Percentiles rank a stretch among this genome's conserved stretches.
These are phyloP conservation scores for Amesomyces nigricolor DNA, from an alignment of 2,329 filamentous ascomycete genomes.

Conservation along the genomic window DNA sequence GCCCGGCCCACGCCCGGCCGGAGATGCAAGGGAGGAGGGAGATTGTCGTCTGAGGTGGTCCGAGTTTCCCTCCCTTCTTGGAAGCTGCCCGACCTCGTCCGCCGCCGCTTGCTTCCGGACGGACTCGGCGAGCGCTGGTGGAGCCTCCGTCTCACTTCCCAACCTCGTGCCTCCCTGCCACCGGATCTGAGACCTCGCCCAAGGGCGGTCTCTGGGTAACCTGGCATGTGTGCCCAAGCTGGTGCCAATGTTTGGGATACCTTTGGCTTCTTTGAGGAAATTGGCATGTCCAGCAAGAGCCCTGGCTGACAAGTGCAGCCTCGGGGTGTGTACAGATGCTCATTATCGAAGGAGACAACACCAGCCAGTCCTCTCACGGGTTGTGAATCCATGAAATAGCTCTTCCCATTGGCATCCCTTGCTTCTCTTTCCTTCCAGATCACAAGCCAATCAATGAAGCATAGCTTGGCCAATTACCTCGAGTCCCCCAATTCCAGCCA, in stretches of 20 bases:
- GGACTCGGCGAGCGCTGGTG: constrained; percentile 11
- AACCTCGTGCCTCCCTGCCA: constrained; percentile 6
- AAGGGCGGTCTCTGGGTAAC: constrained; percentile 6
- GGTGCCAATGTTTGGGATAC: constrained; percentile 6
- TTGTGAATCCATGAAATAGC: too few species aligned
- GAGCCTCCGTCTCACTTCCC: constrained; percentile 2
- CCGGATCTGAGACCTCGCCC: constrained; percentile 10
- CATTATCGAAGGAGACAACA: not conserved
- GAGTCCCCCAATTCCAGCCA: too few species aligned
- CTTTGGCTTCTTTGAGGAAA: constrained; percentile 1
- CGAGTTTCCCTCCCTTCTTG: not conserved
- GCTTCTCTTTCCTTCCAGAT: too few species aligned
- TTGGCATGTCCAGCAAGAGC: constrained; percentile 5
- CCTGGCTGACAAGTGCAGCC: constrained; percentile 7
- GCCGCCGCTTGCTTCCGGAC: constrained; percentile 9
- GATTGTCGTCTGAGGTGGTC: not conserved
- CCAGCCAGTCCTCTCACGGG: not conserved
- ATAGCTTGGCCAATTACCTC: too few species aligned
- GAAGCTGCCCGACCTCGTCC: constrained; percentile 7
- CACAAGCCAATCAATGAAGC: too few species aligned
- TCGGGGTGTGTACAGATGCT: constrained; percentile 5
- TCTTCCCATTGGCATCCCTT: too few species aligned
- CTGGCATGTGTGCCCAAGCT: constrained; percentile 7
- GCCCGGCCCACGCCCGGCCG: constrained; percentile 10
- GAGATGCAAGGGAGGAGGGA: too few species aligned